Evolutionary conservation across 441 rosid species (phyloP).

Genomic region (Erodium chrysanthum): DNA sequence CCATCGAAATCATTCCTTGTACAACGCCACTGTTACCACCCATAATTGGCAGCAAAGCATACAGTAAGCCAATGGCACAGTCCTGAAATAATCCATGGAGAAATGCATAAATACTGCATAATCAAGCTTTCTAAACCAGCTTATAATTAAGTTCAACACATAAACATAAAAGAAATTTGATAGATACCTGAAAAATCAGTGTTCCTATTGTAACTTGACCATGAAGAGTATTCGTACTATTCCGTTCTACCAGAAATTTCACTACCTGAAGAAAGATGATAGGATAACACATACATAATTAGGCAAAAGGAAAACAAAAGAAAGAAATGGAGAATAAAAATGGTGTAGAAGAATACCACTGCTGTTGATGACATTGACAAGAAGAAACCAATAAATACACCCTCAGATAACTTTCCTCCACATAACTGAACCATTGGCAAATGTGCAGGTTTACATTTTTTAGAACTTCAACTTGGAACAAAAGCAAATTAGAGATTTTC

Average conservation of each 20-base stretch:
- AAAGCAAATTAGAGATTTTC: not conserved
- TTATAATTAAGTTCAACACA: conserved; percentile 11
- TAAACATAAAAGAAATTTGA: conserved; percentile 11
- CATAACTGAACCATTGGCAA: conserved; percentile 53
- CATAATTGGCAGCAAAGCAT: conserved; percentile 91
- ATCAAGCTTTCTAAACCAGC: conserved; percentile 14
- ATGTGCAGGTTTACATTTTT: conserved; percentile 20
- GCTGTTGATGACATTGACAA: conserved; percentile 97
- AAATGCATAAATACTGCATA: conserved; percentile 4
- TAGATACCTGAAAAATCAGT: conserved; percentile 80
- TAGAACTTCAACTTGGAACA: conserved; percentile 4
- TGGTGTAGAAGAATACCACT: conserved; percentile 45
- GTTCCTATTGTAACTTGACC: conserved; percentile 98
- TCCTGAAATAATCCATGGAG: conserved; percentile 38
- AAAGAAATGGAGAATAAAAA: conserved; percentile 7
- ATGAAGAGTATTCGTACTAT: conserved; percentile 59
- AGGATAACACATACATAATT: conserved; percentile 15
- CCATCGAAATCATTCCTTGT: conserved; percentile 84
- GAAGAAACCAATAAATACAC: conserved; percentile 86
- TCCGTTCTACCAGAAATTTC: conserved; percentile 77
- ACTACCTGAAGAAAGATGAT: conserved; percentile 50
- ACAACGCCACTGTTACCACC: conserved; percentile 81
- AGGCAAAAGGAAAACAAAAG: conserved; percentile 12
- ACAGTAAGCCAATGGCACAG: conserved; percentile 88
- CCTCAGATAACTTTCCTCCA: conserved; percentile 93